Conservation (phyloP, 1,139 yeast species). For the Taphrina flavorubra region DNA sequence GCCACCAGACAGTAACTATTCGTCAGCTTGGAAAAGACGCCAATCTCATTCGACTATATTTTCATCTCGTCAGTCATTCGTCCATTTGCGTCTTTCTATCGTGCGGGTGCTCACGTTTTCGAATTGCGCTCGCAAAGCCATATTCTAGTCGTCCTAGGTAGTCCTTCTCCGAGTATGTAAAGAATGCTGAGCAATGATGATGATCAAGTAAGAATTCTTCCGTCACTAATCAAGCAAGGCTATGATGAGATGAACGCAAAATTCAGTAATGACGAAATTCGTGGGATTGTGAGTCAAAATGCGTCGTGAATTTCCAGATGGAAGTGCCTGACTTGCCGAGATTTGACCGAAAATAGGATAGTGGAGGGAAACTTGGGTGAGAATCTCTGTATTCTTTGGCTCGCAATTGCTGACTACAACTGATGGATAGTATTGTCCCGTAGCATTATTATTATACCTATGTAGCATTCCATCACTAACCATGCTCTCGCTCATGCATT, state of each 20-base stretch:
- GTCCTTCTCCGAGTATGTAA: not conserved
- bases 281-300: conserved; percentile 1
- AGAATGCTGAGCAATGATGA: too few species aligned
- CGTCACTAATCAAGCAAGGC: too few species aligned
- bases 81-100: not conserved
- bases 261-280: not conserved
- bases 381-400: not conserved
- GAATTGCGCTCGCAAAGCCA: conserved; percentile 40
- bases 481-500: conserved; percentile 11
- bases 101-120: conserved; percentile 15
- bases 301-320: not conserved
- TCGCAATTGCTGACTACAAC: not conserved
- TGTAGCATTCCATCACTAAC: not conserved
- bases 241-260: too few species aligned
- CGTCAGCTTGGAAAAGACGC: conserved; percentile 95
- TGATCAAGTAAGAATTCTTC: too few species aligned
- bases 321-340: conserved; percentile 10
- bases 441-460: not conserved
- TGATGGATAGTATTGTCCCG: not conserved
- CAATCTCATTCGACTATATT: conserved; percentile 60
- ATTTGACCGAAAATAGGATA: not conserved
- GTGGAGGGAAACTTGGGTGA: not conserved
- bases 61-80: not conserved
- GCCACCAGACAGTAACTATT: conserved; percentile 96
- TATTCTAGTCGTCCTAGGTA: not conserved